Evolutionary conservation across 257 asterid species (phyloP), one percentile per base, ranked within the genome.

Genomic region (Salvia hispanica): DNA sequence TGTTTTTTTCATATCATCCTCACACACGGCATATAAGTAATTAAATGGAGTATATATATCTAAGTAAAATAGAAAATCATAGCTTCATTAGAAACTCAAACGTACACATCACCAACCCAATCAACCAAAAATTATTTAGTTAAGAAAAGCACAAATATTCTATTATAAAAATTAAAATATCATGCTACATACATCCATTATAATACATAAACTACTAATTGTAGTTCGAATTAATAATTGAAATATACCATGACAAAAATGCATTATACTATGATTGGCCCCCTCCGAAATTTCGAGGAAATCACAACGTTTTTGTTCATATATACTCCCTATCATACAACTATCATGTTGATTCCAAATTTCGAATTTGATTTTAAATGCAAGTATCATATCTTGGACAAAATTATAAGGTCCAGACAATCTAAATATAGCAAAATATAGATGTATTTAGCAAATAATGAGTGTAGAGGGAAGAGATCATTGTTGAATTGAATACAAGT

Each of bases 251-350:
- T 28, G 61, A 28, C 61, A 55, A 55, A 55, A 55, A 2, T 25
- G 13, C 61, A 55, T 55, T 28, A 53, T 4, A 7, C 9, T 4
- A 33, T n/a, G 65, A 57, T 67, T 72, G 70, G 64, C 34, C 69
- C 5, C 9, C 40, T 15, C 2, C 15, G 79, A 78, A 78, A 74
- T 60, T 78, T 73, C 82, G 73, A 46, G 76, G 82, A 78, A 78
- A 78, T 70, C 15, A 18, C 82, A 16, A 37, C 0, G 15, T 11
- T 36, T 59, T 58, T 39, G 14, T 16, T 15, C 2, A 21, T 5
- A 13, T 1, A 25, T 5, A 13, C 28, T 44, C 7, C 9, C 43
- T 39, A 34, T 39, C n/a, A n/a, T n/a, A n/a, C n/a, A n/a, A n/a
- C n/a, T n/a, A n/a, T n/a, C 2, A 15, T 57, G 21, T 9, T 2